Evolutionary conservation across 108 stramenopile genomes (phyloP).

Genomic region (Nitzschia inconspicua): DNA sequence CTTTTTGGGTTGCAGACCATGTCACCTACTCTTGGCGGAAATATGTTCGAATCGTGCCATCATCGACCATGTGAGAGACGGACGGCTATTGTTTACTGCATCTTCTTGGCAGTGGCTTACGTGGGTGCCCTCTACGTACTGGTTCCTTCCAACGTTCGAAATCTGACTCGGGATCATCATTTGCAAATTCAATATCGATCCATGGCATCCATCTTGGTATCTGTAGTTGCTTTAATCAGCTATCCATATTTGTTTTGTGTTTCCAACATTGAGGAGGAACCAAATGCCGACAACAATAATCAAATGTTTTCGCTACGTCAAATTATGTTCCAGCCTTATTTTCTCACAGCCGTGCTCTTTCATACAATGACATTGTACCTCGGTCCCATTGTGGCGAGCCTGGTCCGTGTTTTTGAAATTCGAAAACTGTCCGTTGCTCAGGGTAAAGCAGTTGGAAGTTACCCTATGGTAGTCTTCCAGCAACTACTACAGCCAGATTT

Average conservation of each 20-base stretch:
- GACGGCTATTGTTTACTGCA: conserved; percentile 17
- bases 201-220: conserved; percentile 33
- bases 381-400: conserved; percentile 13
- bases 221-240: conserved; percentile 21
- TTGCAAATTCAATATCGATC: conserved; percentile 63
- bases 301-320: conserved; percentile 6
- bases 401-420: conserved; percentile 12
- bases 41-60: conserved; percentile 2
- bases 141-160: conserved; percentile 54
- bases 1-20: too few species aligned
- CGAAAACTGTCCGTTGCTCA: conserved; percentile 1
- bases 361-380: conserved; percentile 23
- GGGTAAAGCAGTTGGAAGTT: conserved; percentile 15
- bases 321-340: not conserved
- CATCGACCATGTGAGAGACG: not conserved
- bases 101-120: conserved; percentile 26
- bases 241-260: conserved; percentile 65
- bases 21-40: too few species aligned
- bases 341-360: conserved; percentile 4
- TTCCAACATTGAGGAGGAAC: too few species aligned
- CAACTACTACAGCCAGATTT: conserved; percentile 5
- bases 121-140: conserved; percentile 69
- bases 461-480: conserved; percentile 12
- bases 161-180: conserved; percentile 48
- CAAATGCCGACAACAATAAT: not conserved